A percentile compares a stretch with the other conserved stretches of the same genome.
Conservation (phyloP, 2,329 filamentous ascomycete genomes). For the Epichloe coenophiala region DNA sequence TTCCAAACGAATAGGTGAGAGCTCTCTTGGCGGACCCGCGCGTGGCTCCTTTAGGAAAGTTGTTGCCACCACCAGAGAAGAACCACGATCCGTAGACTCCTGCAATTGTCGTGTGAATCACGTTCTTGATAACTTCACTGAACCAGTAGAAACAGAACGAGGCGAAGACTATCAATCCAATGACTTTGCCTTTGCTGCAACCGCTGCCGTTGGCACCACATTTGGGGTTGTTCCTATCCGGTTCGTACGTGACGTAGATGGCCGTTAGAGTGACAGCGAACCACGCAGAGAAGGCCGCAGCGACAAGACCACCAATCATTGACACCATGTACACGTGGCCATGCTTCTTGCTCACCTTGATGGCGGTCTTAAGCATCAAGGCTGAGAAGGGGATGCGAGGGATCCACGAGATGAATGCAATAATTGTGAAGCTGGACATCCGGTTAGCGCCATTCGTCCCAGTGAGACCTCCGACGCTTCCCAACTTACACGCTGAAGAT, state of each 20-base stretch:
- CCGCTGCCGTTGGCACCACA: constrained; percentile 38
- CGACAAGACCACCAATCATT: constrained; percentile 65
- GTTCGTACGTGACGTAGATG: constrained; percentile 74
- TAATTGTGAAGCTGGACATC: constrained; percentile 5
- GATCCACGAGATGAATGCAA: constrained; percentile 70
- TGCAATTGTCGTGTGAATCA: constrained; percentile 74
- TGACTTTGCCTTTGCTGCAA: constrained; percentile 66
- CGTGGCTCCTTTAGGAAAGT: constrained; percentile 63
- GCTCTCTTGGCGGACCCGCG: constrained; percentile 71
- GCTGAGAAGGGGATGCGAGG: constrained; percentile 81
- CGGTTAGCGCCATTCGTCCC: background rate
- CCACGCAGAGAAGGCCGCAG: constrained; percentile 68
- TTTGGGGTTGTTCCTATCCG: constrained; percentile 36
- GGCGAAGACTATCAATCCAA: constrained; percentile 71
- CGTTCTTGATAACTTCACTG: constrained; percentile 86
- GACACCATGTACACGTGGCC: constrained; percentile 83
- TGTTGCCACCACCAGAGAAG: constrained; percentile 48
- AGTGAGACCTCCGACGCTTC: background rate
- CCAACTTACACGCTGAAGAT: constrained; percentile 39
- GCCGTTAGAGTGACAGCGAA: constrained; percentile 76
- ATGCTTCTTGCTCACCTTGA: constrained; percentile 71
- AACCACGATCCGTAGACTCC: constrained; percentile 93
- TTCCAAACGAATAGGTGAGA: constrained; percentile 84
- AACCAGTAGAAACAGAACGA: constrained; percentile 94
- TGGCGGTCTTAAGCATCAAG: constrained; percentile 74